A percentile compares a stretch with the other conserved stretches of the same genome.
phyloP scores from a whole-genome alignment of 129 eudicot genomes.

The Pittosporum tobira region DNA sequence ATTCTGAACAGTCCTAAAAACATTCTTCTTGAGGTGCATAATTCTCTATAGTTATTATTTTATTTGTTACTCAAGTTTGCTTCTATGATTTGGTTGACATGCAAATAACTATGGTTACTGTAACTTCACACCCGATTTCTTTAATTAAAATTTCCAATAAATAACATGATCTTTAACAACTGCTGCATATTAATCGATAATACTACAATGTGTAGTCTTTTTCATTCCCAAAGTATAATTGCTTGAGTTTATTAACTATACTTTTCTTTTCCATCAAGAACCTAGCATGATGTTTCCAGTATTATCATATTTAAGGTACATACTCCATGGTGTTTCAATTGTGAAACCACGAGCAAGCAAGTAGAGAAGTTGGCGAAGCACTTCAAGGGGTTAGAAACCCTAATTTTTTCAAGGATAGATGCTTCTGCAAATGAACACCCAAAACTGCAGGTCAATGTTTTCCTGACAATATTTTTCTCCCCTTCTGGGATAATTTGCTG shows the following conservation, averaged over 20 bases:
- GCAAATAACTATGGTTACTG: neutral
- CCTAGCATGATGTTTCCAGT: neutral
- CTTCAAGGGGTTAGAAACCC: conserved; percentile 64
- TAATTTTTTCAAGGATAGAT: conserved; percentile 72
- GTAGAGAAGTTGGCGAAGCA: conserved; percentile 87
- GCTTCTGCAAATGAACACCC: conserved; percentile 81
- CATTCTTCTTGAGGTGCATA: conserved; percentile 69
- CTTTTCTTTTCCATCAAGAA: neutral
- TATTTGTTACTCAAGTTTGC: neutral
- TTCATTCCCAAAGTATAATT: neutral
- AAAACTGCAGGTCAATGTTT: conserved; percentile 37
- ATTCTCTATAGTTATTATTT: neutral
- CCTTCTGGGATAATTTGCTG: too few relatives aligned
- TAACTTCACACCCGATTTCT: too few relatives aligned
- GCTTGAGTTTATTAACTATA: neutral
- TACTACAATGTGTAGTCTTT: neutral
- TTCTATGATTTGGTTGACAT: neutral
- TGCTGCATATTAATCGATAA: neutral
- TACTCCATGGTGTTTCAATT: conserved; percentile 84
- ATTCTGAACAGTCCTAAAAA: conserved; percentile 58
- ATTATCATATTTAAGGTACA: conserved; percentile 47
- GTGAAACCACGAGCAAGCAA: conserved; percentile 84
- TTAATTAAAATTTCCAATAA: too few relatives aligned
- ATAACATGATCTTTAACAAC: too few relatives aligned
- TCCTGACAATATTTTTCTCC: too few relatives aligned